Base-by-base conservation (phyloP, 1,284 basidiomycete genomes). In the Heterobasidion occidentale region DNA sequence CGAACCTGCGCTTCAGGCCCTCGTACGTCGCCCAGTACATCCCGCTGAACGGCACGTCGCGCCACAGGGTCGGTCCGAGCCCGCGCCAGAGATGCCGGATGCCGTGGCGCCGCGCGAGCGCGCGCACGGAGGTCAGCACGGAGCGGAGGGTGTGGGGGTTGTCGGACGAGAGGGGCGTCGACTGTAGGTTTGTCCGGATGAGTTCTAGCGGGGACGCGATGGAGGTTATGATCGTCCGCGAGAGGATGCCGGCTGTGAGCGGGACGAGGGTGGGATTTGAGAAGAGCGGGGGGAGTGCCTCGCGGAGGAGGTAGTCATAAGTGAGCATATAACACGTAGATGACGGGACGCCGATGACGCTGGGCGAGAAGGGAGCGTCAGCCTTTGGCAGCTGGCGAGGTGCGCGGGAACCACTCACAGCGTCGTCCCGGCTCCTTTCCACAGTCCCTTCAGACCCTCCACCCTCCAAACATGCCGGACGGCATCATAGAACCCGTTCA, bases 11-110 rank as follows among this genome's bases (percentile, higher is more conserved):
- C 68, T 90, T 91, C 70, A 78, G 79, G 1, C 76, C 69, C 66
- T 92, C 88, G 63, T 90, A 90, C 27, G 82, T 80, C 5, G 86
- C 84, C 90, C 94, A 96, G 65, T 97, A 97, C 49, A 95, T 77
- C 0, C 94, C 96, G 45, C 91, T 94, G 69, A 99, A 99, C 0
- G 96, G 96, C 1, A 99, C 96, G 64, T 99, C 96, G 56, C 96
- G 82, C 94, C 93, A 98, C 8, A 99, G 77, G 6, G 94, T 98
- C 3, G 95, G 84, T 0, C 89, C 88, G 4, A 99, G 77, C 0
- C 96, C 96, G 55, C 93, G 79, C 91, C 94, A 99, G 20, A 98
- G 78, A 51, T 84, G 88, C 17, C 74, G 67, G 7, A 86, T 64
- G 7, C 95, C 95, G 55, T 88, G 77, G 45, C 72, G 67, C 49